Conservation (phyloP, 1,139 yeast species). For the Pichia kudriavzevii region DNA sequence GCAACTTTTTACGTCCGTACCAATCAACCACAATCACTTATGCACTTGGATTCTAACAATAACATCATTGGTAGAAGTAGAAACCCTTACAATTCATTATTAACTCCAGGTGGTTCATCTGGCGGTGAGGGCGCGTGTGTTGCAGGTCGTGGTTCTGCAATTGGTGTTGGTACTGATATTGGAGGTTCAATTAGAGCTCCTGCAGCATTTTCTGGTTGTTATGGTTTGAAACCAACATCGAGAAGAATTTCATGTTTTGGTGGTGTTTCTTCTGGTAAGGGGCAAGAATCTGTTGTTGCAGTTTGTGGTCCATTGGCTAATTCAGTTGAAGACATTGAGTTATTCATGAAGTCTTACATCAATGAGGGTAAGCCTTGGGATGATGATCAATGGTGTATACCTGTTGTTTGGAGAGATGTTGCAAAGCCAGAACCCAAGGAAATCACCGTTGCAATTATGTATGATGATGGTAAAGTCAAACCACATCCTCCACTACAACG, state of each 20-base stretch:
- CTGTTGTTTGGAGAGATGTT: conserved; percentile 51
- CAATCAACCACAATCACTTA: conserved; percentile 48
- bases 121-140: conserved; percentile 73
- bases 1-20: conserved; percentile 56
- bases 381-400: conserved; percentile 42
- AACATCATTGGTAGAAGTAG: conserved; percentile 45
- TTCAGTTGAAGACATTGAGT: conserved; percentile 54
- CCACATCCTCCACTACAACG: conserved; percentile 53
- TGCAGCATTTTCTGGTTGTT: conserved; percentile 61
- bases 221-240: conserved; percentile 63
- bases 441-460: conserved; percentile 36
- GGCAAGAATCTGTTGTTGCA: conserved; percentile 52
- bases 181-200: conserved; percentile 78
- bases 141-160: conserved; percentile 54
- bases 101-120: conserved; percentile 64
- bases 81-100: conserved; percentile 44
- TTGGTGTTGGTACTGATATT: conserved; percentile 72
- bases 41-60: conserved; percentile 48
- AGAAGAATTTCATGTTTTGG: conserved; percentile 50
- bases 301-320: conserved; percentile 61
- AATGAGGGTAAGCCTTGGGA: conserved; percentile 60
- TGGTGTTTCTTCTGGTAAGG: conserved; percentile 46
- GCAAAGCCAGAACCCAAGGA: conserved; percentile 36
- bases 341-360: conserved; percentile 53
- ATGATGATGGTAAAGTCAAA: conserved; percentile 40